Evolutionary conservation across 345 rosid genomes (phyloP), one percentile per base, ranked within the genome.

Genomic region (Stellera chamaejasme): DNA sequence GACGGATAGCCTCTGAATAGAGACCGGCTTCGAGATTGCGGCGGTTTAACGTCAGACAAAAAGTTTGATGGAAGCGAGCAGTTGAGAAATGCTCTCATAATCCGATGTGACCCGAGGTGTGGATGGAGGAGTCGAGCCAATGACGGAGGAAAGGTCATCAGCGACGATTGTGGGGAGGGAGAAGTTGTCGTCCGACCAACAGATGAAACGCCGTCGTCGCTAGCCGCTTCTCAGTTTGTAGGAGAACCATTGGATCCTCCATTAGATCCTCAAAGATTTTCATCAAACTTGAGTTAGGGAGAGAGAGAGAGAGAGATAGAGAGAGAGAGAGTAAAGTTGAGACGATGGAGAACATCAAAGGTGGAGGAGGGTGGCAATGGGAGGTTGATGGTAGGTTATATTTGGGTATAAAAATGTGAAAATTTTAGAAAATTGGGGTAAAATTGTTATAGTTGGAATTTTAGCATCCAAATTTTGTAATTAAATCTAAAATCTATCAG

Each of bases 211-310:
- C 97, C 10, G 95, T 95, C 10, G 85, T 72, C 48, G 97, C 82
- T 19, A 89, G 79, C 59, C 97, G 91, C 75, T 83, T 89, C 0
- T 89, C 97, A 52, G 87, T 85, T 63, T 85, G 97, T 48, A 89
- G 87, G 0, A 89, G 81, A 49, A 74, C 91, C 95, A 89, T 76
- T 2, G 97, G 91, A 63, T 89, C 97, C 73, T 89, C 97, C 95
- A 89, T 81, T 4, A 89, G 73, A 27, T 95, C 97, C 2, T n/a
- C n/a, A n/a, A n/a, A n/a, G n/a, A n/a, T n/a, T n/a, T n/a, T n/a
- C n/a, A n/a, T n/a, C n/a, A n/a, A n/a, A n/a, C n/a, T n/a, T n/a
- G n/a, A n/a, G n/a, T n/a, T n/a, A n/a, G n/a, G n/a, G n/a, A n/a
- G n/a, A n/a, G n/a, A n/a, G n/a, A n/a, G n/a, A n/a, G n/a, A n/a